These are phyloP conservation scores for Candida sanyiensis DNA, from an alignment of 805 yeast genomes.

Conservation along the genomic window DNA sequence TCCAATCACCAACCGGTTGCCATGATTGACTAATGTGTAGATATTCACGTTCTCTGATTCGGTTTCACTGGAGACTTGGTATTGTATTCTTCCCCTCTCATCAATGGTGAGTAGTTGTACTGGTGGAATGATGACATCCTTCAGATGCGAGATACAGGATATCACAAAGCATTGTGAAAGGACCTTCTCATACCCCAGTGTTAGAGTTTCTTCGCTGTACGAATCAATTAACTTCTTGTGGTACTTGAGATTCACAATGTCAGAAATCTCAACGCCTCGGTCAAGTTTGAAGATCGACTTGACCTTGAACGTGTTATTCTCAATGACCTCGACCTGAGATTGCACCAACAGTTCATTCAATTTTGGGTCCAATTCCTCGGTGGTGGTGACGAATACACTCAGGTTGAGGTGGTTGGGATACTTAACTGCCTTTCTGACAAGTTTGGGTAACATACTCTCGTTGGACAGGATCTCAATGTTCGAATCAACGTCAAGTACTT, in stretches of 20 bases:
- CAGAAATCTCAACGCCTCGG: slow-evolving; percentile 23
- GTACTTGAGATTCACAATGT: slow-evolving; percentile 21
- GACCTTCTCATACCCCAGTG: slow-evolving; percentile 29
- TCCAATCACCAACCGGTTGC: slow-evolving; percentile 26
- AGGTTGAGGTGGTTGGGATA: slow-evolving; percentile 22
- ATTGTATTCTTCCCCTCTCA: slow-evolving; percentile 29
- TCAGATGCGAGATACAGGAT: slow-evolving; percentile 30
- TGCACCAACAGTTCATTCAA: slow-evolving; percentile 6
- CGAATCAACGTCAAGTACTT: neutral
- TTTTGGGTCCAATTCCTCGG: slow-evolving; percentile 10
- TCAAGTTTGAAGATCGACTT: slow-evolving; percentile 16
- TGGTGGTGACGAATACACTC: slow-evolving; percentile 18
- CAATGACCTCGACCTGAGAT: slow-evolving; percentile 22
- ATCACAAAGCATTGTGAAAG: slow-evolving; percentile 33
- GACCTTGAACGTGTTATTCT: slow-evolving; percentile 22
- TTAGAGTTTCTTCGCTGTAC: slow-evolving; percentile 21
- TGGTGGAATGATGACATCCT: slow-evolving; percentile 27
- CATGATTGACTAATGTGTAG: slow-evolving; percentile 26
- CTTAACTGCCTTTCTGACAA: slow-evolving; percentile 17
- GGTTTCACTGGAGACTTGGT: slow-evolving; percentile 17
- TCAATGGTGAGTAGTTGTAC: slow-evolving; percentile 32
- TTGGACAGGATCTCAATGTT: slow-evolving; percentile 4
- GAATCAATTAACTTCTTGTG: slow-evolving; percentile 18
- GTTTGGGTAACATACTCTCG: slow-evolving; percentile 9
- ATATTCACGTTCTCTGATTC: slow-evolving; percentile 18